Conservation (phyloP, 345 rosid species). For the Brassica rapa region DNA sequence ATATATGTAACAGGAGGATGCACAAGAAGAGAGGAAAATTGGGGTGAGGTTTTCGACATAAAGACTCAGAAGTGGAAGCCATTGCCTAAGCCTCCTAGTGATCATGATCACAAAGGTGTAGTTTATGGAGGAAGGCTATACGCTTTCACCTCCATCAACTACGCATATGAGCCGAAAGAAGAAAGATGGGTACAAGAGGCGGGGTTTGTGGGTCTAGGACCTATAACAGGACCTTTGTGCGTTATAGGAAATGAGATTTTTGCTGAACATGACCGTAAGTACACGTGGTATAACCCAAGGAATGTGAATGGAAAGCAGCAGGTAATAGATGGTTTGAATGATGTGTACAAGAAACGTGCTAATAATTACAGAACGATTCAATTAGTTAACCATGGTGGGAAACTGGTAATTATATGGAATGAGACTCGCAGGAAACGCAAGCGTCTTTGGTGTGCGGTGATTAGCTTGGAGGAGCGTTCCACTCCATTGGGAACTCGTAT, state of each 20-base stretch:
- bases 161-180: not conserved
- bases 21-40: not conserved
- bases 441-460: too few species aligned
- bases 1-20: conserved; percentile 49
- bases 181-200: not conserved
- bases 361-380: too few species aligned
- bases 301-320: not conserved
- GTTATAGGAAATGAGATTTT: not conserved
- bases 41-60: not conserved
- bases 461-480: too few species aligned
- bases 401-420: too few species aligned
- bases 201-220: not conserved
- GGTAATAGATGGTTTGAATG: not conserved
- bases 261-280: not conserved
- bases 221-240: not conserved
- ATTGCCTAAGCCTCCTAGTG: not conserved
- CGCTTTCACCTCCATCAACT: not conserved
- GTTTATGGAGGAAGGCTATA: not conserved
- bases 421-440: too few species aligned
- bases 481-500: too few species aligned
- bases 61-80: not conserved
- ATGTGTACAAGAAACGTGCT: not conserved
- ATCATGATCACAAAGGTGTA: not conserved
- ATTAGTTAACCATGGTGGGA: too few species aligned
- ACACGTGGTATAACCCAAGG: not conserved